Percentiles rank a stretch among this genome's conserved stretches.
These are phyloP conservation scores for Lasiodiplodia sp. DNA, from an alignment of 2,329 filamentous ascomycete genomes.

Conservation along the genomic window DNA sequence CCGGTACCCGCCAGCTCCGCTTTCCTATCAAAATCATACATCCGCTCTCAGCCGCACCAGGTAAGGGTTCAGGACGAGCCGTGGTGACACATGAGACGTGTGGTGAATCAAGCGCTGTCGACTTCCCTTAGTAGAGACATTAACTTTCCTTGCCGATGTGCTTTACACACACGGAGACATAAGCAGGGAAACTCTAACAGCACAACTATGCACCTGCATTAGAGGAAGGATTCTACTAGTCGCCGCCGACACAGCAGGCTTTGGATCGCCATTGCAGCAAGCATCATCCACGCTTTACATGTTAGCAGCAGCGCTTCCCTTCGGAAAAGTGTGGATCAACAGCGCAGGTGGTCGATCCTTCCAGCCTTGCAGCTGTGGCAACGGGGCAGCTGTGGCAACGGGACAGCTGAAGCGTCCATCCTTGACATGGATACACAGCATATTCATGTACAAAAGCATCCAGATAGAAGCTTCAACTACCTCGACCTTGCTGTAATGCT, in stretches of 20 bases:
- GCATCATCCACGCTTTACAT: slow-evolving; percentile 22
- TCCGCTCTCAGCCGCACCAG: slow-evolving; percentile 8
- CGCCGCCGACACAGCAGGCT: slow-evolving; percentile 7
- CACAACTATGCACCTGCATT: slow-evolving; percentile 16
- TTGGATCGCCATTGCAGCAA: not conserved
- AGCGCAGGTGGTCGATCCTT: not conserved
- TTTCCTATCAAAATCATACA: not conserved
- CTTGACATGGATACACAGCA: not conserved
- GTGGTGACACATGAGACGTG: slow-evolving; percentile 25
- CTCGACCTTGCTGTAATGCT: not conserved
- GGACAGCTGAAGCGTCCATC: not conserved
- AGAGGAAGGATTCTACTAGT: not conserved
- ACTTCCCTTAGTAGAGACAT: slow-evolving; percentile 9
- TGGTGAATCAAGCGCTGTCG: slow-evolving; percentile 17
- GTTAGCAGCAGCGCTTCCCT: not conserved
- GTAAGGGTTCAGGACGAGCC: not conserved
- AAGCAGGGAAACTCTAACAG: not conserved
- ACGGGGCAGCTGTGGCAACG: not conserved
- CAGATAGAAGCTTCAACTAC: not conserved
- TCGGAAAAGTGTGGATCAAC: not conserved
- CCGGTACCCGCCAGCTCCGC: not conserved
- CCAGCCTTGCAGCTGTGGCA: not conserved
- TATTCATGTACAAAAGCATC: not conserved
- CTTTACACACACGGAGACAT: not conserved
- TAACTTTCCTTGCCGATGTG: slow-evolving; percentile 8